phyloP scores from a whole-genome alignment of 192 early-diverging fungal genomes.

The Rhizophagus sp. region DNA sequence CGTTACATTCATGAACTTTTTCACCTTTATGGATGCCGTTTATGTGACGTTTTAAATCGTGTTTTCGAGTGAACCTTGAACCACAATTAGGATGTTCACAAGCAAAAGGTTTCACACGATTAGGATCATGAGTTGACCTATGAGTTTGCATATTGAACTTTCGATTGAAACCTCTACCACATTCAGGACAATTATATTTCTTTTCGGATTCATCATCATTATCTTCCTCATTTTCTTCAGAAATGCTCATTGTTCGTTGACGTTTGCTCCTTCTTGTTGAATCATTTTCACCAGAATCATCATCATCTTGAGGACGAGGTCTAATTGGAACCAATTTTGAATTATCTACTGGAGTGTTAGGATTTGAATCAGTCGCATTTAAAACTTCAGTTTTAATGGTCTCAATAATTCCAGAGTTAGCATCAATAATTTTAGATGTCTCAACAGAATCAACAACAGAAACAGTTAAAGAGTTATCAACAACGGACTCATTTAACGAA shows the following conservation, averaged over 20 bases:
- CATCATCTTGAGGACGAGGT: slow-evolving; percentile 9
- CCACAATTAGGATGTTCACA: slow-evolving; percentile 53
- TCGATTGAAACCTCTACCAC: slow-evolving; percentile 59
- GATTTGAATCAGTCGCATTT: not conserved
- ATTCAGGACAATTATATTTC: slow-evolving; percentile 56
- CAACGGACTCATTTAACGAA: no score
- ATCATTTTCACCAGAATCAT: not conserved
- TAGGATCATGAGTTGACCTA: slow-evolving; percentile 64
- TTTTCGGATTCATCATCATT: slow-evolving; percentile 32
- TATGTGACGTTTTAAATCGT: slow-evolving; percentile 71
- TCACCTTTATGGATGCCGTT: slow-evolving; percentile 64
- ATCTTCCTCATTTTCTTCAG: not conserved
- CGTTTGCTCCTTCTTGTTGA: not conserved
- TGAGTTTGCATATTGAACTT: slow-evolving; percentile 71
- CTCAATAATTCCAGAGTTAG: not conserved
- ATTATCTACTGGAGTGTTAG: not conserved
- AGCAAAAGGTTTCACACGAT: slow-evolving; percentile 58
- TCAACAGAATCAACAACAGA: not conserved
- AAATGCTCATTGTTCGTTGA: not conserved
- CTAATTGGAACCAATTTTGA: not conserved
- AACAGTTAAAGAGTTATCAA: not conserved
- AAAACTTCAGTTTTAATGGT: not conserved
- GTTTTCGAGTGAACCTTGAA: slow-evolving; percentile 65
- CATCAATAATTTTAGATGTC: not conserved
- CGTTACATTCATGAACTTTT: slow-evolving; percentile 56